Percentiles rank a stretch among this genome's conserved stretches.
Conservation (phyloP, 208 protist species). For the Naegleria gruberi region DNA sequence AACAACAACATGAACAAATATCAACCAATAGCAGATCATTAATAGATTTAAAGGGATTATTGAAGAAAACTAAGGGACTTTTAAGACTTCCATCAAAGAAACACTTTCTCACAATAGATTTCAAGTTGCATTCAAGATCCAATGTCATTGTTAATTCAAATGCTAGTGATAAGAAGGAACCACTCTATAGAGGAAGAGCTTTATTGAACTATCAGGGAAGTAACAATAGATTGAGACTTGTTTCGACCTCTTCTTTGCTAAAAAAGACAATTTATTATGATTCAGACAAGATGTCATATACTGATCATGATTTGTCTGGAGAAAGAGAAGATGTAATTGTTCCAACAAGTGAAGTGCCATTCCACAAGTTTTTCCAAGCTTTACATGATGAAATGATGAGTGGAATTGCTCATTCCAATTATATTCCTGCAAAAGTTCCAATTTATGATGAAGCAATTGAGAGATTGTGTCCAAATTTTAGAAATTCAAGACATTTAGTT, state of each 20-base stretch:
- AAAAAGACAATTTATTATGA: neutral
- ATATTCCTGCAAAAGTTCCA: neutral
- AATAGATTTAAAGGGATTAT: neutral
- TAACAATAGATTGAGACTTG: too few species aligned
- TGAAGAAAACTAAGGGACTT: neutral
- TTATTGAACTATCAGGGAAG: too few species aligned
- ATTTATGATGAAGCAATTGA: neutral
- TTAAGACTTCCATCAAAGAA: neutral
- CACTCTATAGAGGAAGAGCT: neutral
- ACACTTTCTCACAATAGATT: neutral
- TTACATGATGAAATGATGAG: too few species aligned
- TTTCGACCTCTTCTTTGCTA: neutral
- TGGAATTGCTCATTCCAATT: too few species aligned
- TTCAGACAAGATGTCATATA: too few species aligned
- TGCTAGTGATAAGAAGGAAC: neutral
- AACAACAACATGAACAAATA: too few species aligned
- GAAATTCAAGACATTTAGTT: neutral
- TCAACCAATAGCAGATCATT: too few species aligned
- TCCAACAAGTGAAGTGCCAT: too few species aligned
- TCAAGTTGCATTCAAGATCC: neutral
- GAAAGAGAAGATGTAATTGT: too few species aligned
- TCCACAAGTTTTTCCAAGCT: too few species aligned
- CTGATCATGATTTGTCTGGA: too few species aligned
- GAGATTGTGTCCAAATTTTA: neutral
- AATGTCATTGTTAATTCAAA: neutral